phyloP scores from a whole-genome alignment of 2,329 filamentous ascomycete genomes.

The Fulvia fulva region DNA sequence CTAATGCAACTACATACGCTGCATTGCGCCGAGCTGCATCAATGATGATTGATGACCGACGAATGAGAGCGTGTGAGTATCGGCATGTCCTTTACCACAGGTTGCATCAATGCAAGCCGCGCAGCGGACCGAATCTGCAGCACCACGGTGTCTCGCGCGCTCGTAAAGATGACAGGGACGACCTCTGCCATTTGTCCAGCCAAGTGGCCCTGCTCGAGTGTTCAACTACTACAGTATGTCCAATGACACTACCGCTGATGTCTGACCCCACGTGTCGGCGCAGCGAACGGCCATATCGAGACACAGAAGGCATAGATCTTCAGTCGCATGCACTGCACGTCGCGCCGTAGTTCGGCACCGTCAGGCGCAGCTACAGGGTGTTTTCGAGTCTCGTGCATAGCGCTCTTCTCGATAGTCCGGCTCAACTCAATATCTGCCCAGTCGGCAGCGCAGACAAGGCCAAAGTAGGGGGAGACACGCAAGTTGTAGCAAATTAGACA shows the following conservation, averaged over 20 bases:
- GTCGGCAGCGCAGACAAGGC: too few species aligned
- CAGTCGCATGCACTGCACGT: neutral
- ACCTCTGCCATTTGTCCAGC: too few species aligned
- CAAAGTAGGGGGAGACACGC: too few species aligned
- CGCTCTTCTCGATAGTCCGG: neutral
- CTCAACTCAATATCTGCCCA: too few species aligned
- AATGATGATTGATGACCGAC: neutral
- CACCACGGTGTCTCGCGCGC: too few species aligned
- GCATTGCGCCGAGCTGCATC: neutral
- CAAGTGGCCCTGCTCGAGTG: too few species aligned
- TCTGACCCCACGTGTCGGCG: too few species aligned
- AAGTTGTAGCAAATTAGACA: too few species aligned
- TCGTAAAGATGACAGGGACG: neutral
- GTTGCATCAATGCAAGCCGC: neutral
- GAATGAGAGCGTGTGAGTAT: neutral
- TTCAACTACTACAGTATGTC: too few species aligned
- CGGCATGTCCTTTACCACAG: neutral
- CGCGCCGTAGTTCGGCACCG: neutral
- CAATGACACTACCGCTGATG: too few species aligned
- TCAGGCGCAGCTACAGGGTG: neutral
- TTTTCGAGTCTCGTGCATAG: too few species aligned
- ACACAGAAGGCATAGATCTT: neutral
- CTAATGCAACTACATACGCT: neutral
- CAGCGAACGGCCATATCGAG: neutral
- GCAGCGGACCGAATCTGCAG: too few species aligned